These are phyloP conservation scores for Candida tetrigidarum DNA, from an alignment of 1,139 yeast genomes.

Conservation along the genomic window DNA sequence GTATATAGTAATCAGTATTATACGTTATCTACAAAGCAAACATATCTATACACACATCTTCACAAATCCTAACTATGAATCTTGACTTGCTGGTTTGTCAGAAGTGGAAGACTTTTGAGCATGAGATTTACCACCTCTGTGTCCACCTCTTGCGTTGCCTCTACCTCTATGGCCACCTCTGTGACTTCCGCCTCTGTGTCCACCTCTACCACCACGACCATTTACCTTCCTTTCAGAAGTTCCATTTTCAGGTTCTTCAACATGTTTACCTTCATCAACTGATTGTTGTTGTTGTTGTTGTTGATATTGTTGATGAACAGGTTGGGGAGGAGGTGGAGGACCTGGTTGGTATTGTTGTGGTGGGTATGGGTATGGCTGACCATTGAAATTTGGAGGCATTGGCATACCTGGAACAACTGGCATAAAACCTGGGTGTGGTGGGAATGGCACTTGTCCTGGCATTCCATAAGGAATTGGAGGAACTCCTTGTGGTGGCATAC, in stretches of 20 bases:
- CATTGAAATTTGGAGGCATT: slow-evolving; percentile 38
- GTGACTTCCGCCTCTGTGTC: slow-evolving; percentile 20
- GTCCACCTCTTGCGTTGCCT: slow-evolving; percentile 26
- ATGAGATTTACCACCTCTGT: slow-evolving; percentile 9
- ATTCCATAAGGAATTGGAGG: slow-evolving; percentile 21
- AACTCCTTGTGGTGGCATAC: slow-evolving; percentile 19
- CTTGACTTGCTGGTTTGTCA: neutral
- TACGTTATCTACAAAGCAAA: neutral
- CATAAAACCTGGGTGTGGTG: slow-evolving; percentile 12
- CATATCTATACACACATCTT: neutral
- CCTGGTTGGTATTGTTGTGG: slow-evolving; percentile 6
- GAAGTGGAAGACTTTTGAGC: neutral
- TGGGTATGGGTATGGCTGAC: slow-evolving; percentile 19
- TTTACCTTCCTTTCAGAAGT: neutral
- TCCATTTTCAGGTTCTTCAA: neutral
- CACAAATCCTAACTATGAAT: neutral
- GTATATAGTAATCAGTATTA: neutral
- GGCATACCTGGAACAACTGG: slow-evolving; percentile 28
- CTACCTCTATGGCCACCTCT: slow-evolving; percentile 20
- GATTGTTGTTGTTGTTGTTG: neutral
- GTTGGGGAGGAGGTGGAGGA: neutral
- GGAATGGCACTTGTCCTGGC: slow-evolving; percentile 23
- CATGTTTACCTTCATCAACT: neutral
- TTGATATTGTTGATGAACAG: neutral
- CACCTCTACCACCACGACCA: slow-evolving; percentile 27